Percentiles rank a stretch among this genome's conserved stretches.
Conservation (phyloP, 306 rosid genomes). For the Castanea sativa region DNA sequence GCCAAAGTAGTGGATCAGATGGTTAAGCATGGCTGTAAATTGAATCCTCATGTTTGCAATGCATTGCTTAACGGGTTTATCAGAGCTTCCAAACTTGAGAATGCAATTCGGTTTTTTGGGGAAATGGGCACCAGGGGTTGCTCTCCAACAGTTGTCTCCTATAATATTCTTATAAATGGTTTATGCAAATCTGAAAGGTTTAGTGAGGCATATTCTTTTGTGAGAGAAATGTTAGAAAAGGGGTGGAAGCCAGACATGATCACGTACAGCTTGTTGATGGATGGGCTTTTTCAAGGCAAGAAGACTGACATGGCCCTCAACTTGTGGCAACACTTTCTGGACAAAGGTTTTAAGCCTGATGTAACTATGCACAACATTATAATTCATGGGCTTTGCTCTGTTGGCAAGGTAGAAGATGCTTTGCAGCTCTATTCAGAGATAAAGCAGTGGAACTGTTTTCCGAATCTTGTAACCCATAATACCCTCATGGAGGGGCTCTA, state of each 20-base stretch:
- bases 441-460: slow-evolving; percentile 42
- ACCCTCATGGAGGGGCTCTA: slow-evolving; percentile 88
- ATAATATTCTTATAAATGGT: slow-evolving; percentile 79
- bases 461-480: slow-evolving; percentile 80
- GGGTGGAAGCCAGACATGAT: slow-evolving; percentile 77
- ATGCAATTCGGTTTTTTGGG: slow-evolving; percentile 50
- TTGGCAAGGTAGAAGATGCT: slow-evolving; percentile 62
- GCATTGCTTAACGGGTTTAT: slow-evolving; percentile 64
- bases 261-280: slow-evolving; percentile 69
- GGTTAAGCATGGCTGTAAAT: slow-evolving; percentile 45
- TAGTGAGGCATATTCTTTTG: slow-evolving; percentile 55
- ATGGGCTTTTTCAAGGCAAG: slow-evolving; percentile 65
- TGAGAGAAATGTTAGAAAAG: slow-evolving; percentile 70
- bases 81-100: slow-evolving; percentile 57
- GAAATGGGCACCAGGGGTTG: slow-evolving; percentile 60
- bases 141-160: slow-evolving; percentile 67
- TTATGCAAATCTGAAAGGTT: slow-evolving; percentile 64
- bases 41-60: slow-evolving; percentile 65
- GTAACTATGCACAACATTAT: slow-evolving; percentile 67
- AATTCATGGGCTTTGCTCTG: slow-evolving; percentile 80
- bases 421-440: slow-evolving; percentile 62
- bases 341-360: slow-evolving; percentile 32
- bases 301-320: slow-evolving; percentile 56
- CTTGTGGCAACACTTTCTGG: slow-evolving; percentile 63
- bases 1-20: slow-evolving; percentile 45